These are phyloP conservation scores for Aspergillus bridgeri DNA, from an alignment of 495 filamentous ascomycete species.

Conservation along the genomic window DNA sequence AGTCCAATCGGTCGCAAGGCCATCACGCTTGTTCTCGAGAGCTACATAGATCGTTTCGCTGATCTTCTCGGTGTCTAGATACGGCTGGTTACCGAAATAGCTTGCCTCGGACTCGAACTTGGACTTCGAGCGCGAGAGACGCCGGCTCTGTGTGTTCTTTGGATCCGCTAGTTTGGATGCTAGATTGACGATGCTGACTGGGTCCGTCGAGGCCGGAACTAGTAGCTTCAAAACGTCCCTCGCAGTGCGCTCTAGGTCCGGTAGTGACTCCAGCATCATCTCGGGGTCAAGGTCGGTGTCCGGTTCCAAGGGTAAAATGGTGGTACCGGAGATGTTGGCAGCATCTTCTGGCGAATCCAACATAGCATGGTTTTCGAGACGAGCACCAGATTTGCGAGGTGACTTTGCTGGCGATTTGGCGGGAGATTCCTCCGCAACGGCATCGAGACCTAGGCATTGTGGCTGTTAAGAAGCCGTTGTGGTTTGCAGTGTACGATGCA, in stretches of 20 bases:
- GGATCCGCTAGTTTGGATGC: constrained; percentile 26
- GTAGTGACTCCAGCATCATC: constrained; percentile 34
- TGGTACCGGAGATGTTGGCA: constrained; percentile 41
- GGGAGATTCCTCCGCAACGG: constrained; percentile 22
- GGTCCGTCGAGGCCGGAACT: constrained; percentile 19
- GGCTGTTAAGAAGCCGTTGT: neutral
- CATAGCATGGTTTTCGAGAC: constrained; percentile 10
- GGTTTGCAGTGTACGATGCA: neutral
- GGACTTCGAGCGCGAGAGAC: constrained; percentile 15
- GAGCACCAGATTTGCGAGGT: constrained; percentile 4
- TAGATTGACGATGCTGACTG: constrained; percentile 21
- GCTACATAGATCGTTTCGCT: constrained; percentile 18
- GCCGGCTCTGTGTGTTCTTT: constrained; percentile 27
- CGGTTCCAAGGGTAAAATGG: constrained; percentile 29
- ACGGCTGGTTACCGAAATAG: constrained; percentile 23
- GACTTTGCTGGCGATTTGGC: constrained; percentile 6
- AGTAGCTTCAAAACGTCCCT: constrained; percentile 27
- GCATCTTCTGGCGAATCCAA: constrained; percentile 35
- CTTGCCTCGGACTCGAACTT: constrained; percentile 24
- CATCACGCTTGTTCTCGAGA: constrained; percentile 9
- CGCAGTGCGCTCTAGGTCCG: constrained; percentile 29
- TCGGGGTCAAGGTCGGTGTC: constrained; percentile 25
- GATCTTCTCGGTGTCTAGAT: constrained; percentile 27
- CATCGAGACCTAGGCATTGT: constrained; percentile 10
- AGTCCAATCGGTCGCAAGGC: constrained; percentile 18